Conservation (phyloP, 176 grass and related monocot species). For the Dendrocalamus sinicus region DNA sequence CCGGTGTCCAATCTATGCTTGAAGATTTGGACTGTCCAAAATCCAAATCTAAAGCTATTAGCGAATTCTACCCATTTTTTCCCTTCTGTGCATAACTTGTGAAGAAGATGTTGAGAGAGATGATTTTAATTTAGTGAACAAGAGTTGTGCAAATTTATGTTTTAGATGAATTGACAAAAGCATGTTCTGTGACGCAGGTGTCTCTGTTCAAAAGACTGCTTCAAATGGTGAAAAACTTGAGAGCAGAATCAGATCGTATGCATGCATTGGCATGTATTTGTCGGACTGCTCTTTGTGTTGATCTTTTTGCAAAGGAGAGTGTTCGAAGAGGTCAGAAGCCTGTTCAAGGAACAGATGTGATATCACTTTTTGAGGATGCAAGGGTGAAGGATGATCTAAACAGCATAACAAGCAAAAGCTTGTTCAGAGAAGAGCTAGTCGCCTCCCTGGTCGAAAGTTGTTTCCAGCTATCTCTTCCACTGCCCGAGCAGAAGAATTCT, state of each 20-base stretch:
- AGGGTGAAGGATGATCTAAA: constrained; percentile 94
- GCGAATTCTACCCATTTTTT: not conserved
- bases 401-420: constrained; percentile 86
- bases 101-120: not conserved
- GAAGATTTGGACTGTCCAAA: not conserved
- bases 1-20: not conserved
- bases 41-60: not conserved
- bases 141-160: constrained; percentile 1
- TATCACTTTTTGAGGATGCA: constrained; percentile 95
- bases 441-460: constrained; percentile 96
- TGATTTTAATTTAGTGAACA: constrained; percentile 17
- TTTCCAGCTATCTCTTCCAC: constrained; percentile 95
- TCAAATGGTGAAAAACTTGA: constrained; percentile 95
- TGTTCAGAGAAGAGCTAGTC: constrained; percentile 95
- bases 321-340: constrained; percentile 94
- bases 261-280: constrained; percentile 96
- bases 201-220: constrained; percentile 95
- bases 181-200: constrained; percentile 59
- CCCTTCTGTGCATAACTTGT: constrained; percentile 30
- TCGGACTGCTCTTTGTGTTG: constrained; percentile 92
- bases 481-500: constrained; percentile 92
- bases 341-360: constrained; percentile 88
- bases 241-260: constrained; percentile 97
- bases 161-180: constrained; percentile 28
- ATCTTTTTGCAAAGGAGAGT: constrained; percentile 99